Percentiles rank a stretch among this genome's conserved stretches.
Evolutionary conservation across 2,329 filamentous ascomycete genomes (phyloP).

Genomic region (Emmonsiellopsis sp.): DNA sequence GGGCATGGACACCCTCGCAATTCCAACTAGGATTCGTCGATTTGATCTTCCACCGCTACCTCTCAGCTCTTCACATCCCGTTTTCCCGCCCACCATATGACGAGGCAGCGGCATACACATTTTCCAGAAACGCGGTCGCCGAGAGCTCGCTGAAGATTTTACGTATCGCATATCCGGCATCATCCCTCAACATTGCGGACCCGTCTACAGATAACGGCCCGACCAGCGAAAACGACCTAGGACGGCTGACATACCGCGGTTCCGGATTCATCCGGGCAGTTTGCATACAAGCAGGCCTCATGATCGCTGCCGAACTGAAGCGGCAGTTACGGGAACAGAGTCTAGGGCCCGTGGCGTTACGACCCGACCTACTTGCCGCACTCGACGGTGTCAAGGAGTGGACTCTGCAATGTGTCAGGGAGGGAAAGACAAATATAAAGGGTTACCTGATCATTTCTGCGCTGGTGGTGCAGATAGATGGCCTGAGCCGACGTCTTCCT

Average conservation of each 20-base stretch:
- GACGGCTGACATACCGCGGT: slow-evolving; percentile 30
- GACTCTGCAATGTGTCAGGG: slow-evolving; percentile 31
- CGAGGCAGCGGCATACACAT: slow-evolving; percentile 28
- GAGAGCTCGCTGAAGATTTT: slow-evolving; percentile 43
- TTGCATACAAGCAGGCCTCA: slow-evolving; percentile 13
- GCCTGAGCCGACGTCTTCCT: slow-evolving; percentile 26
- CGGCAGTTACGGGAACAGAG: slow-evolving; percentile 19
- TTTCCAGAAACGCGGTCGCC: slow-evolving; percentile 40
- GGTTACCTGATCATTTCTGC: slow-evolving; percentile 37
- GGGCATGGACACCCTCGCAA: slow-evolving; percentile 4
- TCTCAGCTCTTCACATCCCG: slow-evolving; percentile 22
- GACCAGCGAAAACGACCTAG: slow-evolving; percentile 22
- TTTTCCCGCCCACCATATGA: slow-evolving; percentile 15
- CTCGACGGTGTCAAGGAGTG: slow-evolving; percentile 35
- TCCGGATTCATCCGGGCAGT: slow-evolving; percentile 20
- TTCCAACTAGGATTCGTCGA: slow-evolving; percentile 17
- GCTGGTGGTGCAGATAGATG: slow-evolving; percentile 35
- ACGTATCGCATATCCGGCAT: slow-evolving; percentile 26
- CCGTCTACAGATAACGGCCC: slow-evolving; percentile 3
- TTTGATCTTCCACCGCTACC: slow-evolving; percentile 19
- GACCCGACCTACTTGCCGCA: slow-evolving; percentile 18
- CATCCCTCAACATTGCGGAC: slow-evolving; percentile 2
- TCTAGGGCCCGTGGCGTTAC: slow-evolving; percentile 17
- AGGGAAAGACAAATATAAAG: slow-evolving; percentile 48
- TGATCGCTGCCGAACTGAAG: slow-evolving; percentile 19